phyloP scores from a whole-genome alignment of 1,284 basidiomycete species.

The Microbotryum violaceum region DNA sequence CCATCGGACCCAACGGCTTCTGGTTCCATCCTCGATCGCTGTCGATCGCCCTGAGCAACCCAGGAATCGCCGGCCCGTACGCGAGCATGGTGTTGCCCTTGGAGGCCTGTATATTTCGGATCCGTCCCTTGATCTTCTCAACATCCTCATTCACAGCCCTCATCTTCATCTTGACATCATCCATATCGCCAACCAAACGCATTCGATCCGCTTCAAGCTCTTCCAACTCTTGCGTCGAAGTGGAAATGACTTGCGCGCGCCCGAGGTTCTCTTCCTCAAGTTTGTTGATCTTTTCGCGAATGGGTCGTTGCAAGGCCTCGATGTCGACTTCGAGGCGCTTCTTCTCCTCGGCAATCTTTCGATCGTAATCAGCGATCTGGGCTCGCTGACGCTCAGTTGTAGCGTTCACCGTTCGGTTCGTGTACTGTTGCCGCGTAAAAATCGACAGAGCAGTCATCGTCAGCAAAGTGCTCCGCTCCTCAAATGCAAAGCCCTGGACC shows the following conservation, averaged over 20 bases:
- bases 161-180: constrained; percentile 1
- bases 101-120: constrained; percentile 34
- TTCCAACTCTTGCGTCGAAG: not conserved
- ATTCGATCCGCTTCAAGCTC: constrained; percentile 1
- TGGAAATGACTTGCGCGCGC: not conserved
- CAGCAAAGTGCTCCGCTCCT: too few species aligned
- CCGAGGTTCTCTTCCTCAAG: constrained; percentile 10
- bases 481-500: too few species aligned
- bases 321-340: constrained; percentile 52
- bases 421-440: not conserved
- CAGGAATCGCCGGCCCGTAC: constrained; percentile 39
- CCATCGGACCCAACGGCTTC: constrained; percentile 78
- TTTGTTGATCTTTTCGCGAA: constrained; percentile 27
- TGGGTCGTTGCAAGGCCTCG: constrained; percentile 41
- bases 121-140: not conserved
- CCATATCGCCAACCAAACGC: not conserved
- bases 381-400: constrained; percentile 39
- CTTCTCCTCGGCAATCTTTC: constrained; percentile 53
- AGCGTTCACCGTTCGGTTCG: constrained; percentile 14
- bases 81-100: constrained; percentile 50
- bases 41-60: constrained; percentile 54
- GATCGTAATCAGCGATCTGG: constrained; percentile 49
- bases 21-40: constrained; percentile 55
- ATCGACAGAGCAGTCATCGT: not conserved
- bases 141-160: not conserved